Evolutionary conservation across 805 yeast genomes (phyloP).

Genomic region (Candida ipomoeae): DNA sequence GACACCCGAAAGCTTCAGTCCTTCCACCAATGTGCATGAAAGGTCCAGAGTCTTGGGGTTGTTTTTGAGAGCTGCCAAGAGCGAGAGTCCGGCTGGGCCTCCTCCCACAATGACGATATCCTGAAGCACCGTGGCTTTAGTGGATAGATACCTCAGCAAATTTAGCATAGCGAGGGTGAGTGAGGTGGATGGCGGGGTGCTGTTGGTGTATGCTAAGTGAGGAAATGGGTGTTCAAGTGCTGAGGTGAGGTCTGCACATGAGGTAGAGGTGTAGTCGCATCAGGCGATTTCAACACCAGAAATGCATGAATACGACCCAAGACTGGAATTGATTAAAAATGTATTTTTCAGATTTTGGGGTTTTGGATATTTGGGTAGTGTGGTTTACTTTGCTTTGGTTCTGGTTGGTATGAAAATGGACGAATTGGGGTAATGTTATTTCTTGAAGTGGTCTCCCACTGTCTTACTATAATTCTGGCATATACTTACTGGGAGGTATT

Average conservation of each 20-base stretch:
- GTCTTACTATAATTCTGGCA: too few species aligned
- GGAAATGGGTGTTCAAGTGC: neutral
- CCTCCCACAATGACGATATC: conserved; percentile 93
- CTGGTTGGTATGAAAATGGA: too few species aligned
- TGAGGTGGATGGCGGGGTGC: neutral
- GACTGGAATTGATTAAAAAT: too few species aligned
- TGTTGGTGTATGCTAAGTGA: neutral
- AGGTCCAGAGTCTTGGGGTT: conserved; percentile 59
- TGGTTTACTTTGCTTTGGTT: too few species aligned
- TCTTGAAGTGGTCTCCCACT: too few species aligned
- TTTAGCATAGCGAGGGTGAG: conserved; percentile 4
- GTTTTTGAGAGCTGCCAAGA: conserved; percentile 74
- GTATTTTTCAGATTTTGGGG: too few species aligned
- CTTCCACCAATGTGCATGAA: conserved; percentile 70
- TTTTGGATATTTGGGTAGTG: too few species aligned
- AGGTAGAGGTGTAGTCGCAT: neutral
- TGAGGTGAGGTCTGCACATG: neutral
- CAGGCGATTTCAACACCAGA: neutral
- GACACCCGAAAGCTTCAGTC: conserved; percentile 52
- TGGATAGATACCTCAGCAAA: conserved; percentile 10
- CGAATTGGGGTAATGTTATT: too few species aligned
- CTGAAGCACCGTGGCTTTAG: conserved; percentile 19
- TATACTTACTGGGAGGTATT: too few species aligned
- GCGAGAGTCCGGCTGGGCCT: conserved; percentile 93
- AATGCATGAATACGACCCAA: neutral